Evolutionary conservation across 441 rosid species (phyloP), one percentile per base, ranked within the genome.

Genomic region (Pelargonium citronellum): DNA sequence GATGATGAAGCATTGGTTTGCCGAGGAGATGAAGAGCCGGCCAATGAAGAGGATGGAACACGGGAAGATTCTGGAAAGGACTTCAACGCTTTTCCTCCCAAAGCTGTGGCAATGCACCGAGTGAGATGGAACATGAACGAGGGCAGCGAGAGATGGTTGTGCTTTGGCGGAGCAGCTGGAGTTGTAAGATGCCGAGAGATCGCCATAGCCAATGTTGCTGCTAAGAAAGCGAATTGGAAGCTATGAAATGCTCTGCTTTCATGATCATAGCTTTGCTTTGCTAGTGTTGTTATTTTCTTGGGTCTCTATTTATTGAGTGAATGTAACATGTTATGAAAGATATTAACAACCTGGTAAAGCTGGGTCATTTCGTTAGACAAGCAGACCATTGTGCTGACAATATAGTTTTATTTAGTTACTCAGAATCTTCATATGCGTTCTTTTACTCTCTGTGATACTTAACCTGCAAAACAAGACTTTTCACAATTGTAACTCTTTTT

Each of bases 121-220:
- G 88, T 88, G 71, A 82, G 93, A 81, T 89, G 99, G 99, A 95
- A 90, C 55, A 80, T 86, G 89, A 95, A 95, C 82, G 79, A 82
- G 64, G 97, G 93, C 37, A 85, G 97, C 51, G 96, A 89, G 85
- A 89, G 91, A 77, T 95, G 93, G 97, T 61, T 90, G 67, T 87
- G 90, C 74, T 87, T 78, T 0, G 99, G 99, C 5, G 96, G 98
- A 84, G 95, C 95, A 0, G 96, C 95, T 0, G 96, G 98, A 49
- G 81, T 92, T 44, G 83, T 92, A 44, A 79, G 96, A 65, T 92
- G 98, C 75, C 93, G 87, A 74, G 87, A 87, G 82, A 80, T 91
- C 66, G 43, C 30, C 41, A 16, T 78, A 27, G 73, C 60, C 22
- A 74, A 71, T 64, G 27, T 51, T 6, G 74, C 70, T 70, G 77